Evolutionary conservation across 768 basidiomycete genomes (phyloP).

Genomic region (Russula lepida): DNA sequence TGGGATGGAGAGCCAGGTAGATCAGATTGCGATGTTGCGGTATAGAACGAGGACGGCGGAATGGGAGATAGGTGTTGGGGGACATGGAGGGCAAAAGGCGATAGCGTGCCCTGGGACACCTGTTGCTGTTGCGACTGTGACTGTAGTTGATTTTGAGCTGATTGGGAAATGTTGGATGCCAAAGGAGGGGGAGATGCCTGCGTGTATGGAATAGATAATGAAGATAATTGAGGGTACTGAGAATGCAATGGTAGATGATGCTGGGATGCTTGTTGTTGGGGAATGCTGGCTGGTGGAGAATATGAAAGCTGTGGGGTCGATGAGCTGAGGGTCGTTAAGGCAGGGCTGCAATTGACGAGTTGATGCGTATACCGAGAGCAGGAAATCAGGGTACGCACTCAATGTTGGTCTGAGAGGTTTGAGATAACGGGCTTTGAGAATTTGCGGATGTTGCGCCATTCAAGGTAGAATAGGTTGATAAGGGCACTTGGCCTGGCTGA

Average conservation of each 20-base stretch:
- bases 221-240: constrained; percentile 30
- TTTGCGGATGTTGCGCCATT: constrained; percentile 62
- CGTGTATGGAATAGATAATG: constrained; percentile 27
- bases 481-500: constrained; percentile 38
- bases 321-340: constrained; percentile 23
- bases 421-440: constrained; percentile 29
- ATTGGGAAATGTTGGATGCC: constrained; percentile 13
- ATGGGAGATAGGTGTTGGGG: constrained; percentile 31
- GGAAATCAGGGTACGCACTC: constrained; percentile 13
- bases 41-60: constrained; percentile 34
- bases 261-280: constrained; percentile 38
- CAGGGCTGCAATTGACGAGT: constrained; percentile 25
- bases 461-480: constrained; percentile 69
- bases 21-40: constrained; percentile 24
- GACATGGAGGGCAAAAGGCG: constrained; percentile 61
- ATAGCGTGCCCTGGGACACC: constrained; percentile 40
- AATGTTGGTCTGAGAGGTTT: constrained; percentile 25
- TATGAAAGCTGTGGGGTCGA: constrained; percentile 9
- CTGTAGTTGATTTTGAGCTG: constrained; percentile 16
- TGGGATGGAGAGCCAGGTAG: constrained; percentile 32
- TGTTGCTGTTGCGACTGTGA: constrained; percentile 26
- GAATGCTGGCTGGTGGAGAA: constrained; percentile 27
- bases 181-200: constrained; percentile 13
- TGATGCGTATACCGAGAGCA: constrained; percentile 1
- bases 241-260: constrained; percentile 34